Conservation (phyloP, 345 rosid species). For the Populus tremula region DNA sequence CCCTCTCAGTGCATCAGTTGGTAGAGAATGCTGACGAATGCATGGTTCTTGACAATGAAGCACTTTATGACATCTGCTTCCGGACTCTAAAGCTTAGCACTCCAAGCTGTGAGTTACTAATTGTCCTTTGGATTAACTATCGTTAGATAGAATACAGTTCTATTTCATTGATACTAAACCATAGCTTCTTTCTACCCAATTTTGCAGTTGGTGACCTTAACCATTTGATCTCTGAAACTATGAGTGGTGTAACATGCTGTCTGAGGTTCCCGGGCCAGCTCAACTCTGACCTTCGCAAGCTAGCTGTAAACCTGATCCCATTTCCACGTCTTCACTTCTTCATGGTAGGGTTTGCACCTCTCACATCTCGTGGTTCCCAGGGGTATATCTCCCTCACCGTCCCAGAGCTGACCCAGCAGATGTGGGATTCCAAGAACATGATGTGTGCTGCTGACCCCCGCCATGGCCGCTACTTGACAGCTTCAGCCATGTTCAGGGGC, state of each 20-base stretch:
- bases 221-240: slow-evolving; percentile 89
- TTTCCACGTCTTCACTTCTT: slow-evolving; percentile 99
- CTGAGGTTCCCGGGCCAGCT: slow-evolving; percentile 97
- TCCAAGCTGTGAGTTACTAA: slow-evolving; percentile 77
- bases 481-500: slow-evolving; percentile 95
- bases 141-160: not conserved
- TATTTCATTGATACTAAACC: not conserved
- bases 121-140: not conserved
- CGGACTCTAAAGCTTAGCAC: slow-evolving; percentile 93
- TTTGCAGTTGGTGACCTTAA: slow-evolving; percentile 89
- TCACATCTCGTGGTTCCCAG: slow-evolving; percentile 52
- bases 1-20: slow-evolving; percentile 94
- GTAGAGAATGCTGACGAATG: slow-evolving; percentile 97
- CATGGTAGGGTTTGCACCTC: slow-evolving; percentile 92
- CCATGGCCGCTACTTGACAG: slow-evolving; percentile 95
- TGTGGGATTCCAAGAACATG: slow-evolving; percentile 99
- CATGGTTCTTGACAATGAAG: slow-evolving; percentile 97
- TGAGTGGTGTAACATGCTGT: slow-evolving; percentile 98
- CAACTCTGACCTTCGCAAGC: slow-evolving; percentile 87
- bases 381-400: slow-evolving; percentile 53
- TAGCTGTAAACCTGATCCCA: slow-evolving; percentile 92
- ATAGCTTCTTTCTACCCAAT: slow-evolving; percentile 1
- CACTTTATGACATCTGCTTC: slow-evolving; percentile 97
- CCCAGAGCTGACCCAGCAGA: slow-evolving; percentile 59
- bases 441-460: slow-evolving; percentile 99